Conservation (phyloP, 305 asterid species). For the Fraxinus nigra region DNA sequence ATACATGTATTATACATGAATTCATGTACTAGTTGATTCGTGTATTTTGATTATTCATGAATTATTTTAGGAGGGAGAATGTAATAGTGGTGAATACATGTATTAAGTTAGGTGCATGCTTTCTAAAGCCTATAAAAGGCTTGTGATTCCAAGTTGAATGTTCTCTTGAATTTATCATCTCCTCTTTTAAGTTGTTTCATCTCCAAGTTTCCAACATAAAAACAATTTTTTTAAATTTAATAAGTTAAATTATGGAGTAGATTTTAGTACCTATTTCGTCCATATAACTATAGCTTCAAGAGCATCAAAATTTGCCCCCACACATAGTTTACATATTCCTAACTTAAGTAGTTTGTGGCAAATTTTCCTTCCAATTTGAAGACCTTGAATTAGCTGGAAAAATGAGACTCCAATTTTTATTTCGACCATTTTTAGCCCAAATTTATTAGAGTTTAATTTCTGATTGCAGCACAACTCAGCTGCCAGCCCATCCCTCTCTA, state of each 20-base stretch:
- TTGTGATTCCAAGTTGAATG: background rate
- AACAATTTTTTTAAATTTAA: too few relatives aligned
- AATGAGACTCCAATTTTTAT: background rate
- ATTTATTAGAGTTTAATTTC: background rate
- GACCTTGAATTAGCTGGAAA: background rate
- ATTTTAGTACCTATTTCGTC: background rate
- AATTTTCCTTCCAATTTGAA: background rate
- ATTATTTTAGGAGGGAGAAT: background rate
- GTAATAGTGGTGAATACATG: background rate
- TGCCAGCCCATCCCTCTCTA: constrained; percentile 23
- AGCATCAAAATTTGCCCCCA: background rate
- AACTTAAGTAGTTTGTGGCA: background rate
- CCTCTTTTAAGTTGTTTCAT: background rate
- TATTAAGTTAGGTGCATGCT: too few relatives aligned
- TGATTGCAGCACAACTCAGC: constrained; percentile 3
- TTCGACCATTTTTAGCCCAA: background rate
- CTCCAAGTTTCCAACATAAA: too few relatives aligned
- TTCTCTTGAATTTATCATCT: background rate
- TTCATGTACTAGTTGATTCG: background rate
- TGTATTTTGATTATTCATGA: too few relatives aligned
- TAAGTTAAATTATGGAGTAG: background rate
- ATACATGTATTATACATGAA: background rate
- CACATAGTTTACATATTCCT: background rate
- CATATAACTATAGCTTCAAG: background rate
- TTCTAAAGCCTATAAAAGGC: background rate